phyloP scores from a whole-genome alignment of 768 basidiomycete genomes.

The Gyrodon lividus region DNA sequence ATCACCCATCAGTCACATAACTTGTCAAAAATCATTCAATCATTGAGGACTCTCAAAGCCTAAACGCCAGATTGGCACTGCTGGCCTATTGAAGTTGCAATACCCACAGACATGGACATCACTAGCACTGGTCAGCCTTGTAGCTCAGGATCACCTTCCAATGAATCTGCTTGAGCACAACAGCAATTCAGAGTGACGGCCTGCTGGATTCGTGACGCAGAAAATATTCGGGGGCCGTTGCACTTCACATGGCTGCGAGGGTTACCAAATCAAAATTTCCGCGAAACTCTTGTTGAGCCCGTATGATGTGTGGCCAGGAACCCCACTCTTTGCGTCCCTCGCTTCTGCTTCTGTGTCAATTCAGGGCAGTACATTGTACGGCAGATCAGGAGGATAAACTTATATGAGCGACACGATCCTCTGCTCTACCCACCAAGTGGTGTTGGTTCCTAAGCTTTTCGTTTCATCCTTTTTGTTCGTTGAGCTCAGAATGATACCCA shows the following conservation, averaged over 20 bases:
- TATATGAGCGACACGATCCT: constrained; percentile 16
- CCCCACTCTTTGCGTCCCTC: constrained; percentile 8
- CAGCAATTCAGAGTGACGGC: background rate
- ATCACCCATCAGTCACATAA: no score
- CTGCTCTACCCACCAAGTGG: background rate
- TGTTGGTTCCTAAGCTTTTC: background rate
- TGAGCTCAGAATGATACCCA: constrained; percentile 17
- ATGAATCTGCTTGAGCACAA: no score
- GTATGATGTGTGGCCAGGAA: background rate
- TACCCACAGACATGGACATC: background rate
- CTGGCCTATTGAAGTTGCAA: no score
- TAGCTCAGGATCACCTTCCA: background rate
- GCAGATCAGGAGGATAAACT: constrained; percentile 13
- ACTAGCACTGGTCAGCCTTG: no score
- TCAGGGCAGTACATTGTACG: constrained; percentile 21
- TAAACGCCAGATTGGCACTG: no score
- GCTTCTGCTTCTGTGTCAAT: constrained; percentile 17
- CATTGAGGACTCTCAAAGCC: no score
- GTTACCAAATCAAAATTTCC: no score
- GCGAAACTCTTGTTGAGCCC: background rate
- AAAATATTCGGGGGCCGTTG: no score
- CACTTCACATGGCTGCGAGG: constrained; percentile 16
- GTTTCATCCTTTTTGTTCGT: background rate
- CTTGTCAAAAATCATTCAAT: no score
- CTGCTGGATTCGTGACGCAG: no score